phyloP scores from a whole-genome alignment of 108 stramenopile genomes.

The Fistulifera solaris region DNA sequence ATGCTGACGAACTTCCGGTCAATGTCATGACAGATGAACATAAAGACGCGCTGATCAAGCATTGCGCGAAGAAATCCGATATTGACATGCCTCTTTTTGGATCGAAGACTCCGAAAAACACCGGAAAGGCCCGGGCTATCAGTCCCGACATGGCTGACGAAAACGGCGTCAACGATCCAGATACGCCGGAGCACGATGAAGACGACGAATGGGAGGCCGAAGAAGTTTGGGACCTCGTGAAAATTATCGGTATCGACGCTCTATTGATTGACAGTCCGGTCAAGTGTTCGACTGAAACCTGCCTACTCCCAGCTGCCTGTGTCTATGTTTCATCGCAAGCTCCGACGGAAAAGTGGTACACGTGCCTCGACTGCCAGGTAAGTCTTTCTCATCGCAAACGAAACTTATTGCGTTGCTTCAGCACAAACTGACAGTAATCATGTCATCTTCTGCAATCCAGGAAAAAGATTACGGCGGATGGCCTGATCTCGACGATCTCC shows the following conservation, averaged over 20 bases:
- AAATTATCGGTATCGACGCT: slow-evolving; percentile 21
- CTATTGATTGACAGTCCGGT: slow-evolving; percentile 5
- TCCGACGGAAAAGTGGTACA: slow-evolving; percentile 46
- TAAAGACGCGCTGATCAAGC: neutral
- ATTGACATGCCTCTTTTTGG: slow-evolving; percentile 7
- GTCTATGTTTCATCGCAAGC: slow-evolving; percentile 37
- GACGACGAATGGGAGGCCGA: slow-evolving; percentile 24
- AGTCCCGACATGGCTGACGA: neutral
- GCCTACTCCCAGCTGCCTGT: slow-evolving; percentile 23
- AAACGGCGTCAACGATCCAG: neutral
- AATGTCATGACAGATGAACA: slow-evolving; percentile 8
- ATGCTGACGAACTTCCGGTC: slow-evolving; percentile 14
- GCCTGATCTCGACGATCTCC: slow-evolving; percentile 19
- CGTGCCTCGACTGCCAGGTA: slow-evolving; percentile 48
- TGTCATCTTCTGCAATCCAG: neutral
- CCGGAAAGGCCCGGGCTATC: no score
- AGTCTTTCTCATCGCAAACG: neutral
- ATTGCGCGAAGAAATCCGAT: slow-evolving; percentile 8
- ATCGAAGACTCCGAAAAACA: no score
- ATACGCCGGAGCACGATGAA: neutral
- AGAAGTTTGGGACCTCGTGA: slow-evolving; percentile 48
- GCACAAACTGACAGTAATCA: neutral
- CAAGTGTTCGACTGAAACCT: slow-evolving; percentile 27
- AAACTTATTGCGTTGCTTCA: neutral
- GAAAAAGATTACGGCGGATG: slow-evolving; percentile 34